phyloP scores from a whole-genome alignment of 2,329 filamentous ascomycete genomes.

The Tolypocladium paradoxum region DNA sequence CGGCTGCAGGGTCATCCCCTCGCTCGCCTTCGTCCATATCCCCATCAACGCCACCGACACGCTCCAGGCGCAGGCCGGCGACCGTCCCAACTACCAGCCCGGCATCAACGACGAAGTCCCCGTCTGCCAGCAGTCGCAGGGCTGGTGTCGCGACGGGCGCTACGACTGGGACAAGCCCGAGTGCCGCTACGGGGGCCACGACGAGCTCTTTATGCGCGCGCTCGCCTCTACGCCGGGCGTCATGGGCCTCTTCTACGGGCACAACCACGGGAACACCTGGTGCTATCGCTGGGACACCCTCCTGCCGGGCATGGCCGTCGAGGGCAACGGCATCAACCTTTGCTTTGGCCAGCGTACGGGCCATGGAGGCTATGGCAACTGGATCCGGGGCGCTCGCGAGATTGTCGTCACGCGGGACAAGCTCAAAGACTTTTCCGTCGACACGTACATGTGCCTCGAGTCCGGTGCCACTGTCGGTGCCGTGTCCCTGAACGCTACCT shows the following conservation, averaged over 20 bases:
- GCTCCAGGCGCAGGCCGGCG: conserved; percentile 20
- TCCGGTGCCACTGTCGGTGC: conserved; percentile 37
- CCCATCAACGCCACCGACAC: conserved; percentile 31
- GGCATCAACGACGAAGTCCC: conserved; percentile 35
- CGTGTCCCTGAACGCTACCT: conserved; percentile 49
- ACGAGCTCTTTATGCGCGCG: conserved; percentile 52
- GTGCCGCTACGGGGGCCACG: conserved; percentile 36
- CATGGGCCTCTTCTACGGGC: conserved; percentile 50
- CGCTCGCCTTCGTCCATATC: conserved; percentile 38
- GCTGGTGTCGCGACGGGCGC: conserved; percentile 30
- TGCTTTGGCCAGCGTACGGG: conserved; percentile 57
- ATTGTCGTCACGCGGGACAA: conserved; percentile 34
- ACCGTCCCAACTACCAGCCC: conserved; percentile 27
- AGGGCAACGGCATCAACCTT: conserved; percentile 32
- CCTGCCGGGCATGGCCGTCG: conserved; percentile 20
- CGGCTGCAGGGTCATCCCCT: conserved; percentile 27
- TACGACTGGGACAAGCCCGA: conserved; percentile 15
- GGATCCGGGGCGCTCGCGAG: conserved; percentile 50
- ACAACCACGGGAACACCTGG: conserved; percentile 56
- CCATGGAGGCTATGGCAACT: conserved; percentile 59
- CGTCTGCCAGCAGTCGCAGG: conserved; percentile 29
- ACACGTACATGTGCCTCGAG: conserved; percentile 53
- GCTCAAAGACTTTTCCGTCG: conserved; percentile 27
- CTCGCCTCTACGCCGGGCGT: conserved; percentile 43
- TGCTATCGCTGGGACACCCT: conserved; percentile 37